These are phyloP conservation scores for Thinopyrum elongatum DNA, from an alignment of 176 grass and related monocot species.

Conservation along the genomic window DNA sequence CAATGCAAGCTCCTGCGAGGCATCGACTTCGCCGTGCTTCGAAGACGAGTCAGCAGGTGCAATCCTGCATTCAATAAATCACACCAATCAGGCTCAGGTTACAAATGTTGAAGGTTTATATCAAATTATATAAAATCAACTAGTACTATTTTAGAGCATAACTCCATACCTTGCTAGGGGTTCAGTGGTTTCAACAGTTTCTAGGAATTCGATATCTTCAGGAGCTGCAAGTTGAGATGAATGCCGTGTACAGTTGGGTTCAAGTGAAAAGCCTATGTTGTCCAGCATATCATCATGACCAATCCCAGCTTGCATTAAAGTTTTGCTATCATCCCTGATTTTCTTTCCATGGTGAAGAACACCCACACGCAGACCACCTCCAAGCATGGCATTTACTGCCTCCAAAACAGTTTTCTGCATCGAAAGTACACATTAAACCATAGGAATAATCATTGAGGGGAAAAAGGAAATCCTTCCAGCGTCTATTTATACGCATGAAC, in stretches of 20 bases:
- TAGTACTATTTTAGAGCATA: conserved; percentile 7
- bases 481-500: background rate
- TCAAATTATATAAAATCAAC: background rate
- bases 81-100: background rate
- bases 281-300: conserved; percentile 48
- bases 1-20: conserved; percentile 50
- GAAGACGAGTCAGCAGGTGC: conserved; percentile 39
- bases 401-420: conserved; percentile 91
- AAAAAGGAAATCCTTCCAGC: background rate
- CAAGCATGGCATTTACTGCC: conserved; percentile 81
- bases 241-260: conserved; percentile 57
- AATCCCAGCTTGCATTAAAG: conserved; percentile 74
- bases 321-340: conserved; percentile 84
- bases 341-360: conserved; percentile 87
- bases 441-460: background rate
- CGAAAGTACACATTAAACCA: conserved; percentile 40
- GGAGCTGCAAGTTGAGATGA: conserved; percentile 31
- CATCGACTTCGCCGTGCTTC: conserved; percentile 43
- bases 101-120: background rate
- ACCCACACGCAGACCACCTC: conserved; percentile 69
- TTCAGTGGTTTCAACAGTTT: conserved; percentile 61
- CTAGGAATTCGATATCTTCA: conserved; percentile 53
- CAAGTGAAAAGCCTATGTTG: conserved; percentile 78
- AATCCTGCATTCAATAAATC: conserved; percentile 45
- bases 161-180: conserved; percentile 70